Evolutionary conservation across 1,284 basidiomycete genomes (phyloP).

Genomic region (Ganoderma lingzhi): DNA sequence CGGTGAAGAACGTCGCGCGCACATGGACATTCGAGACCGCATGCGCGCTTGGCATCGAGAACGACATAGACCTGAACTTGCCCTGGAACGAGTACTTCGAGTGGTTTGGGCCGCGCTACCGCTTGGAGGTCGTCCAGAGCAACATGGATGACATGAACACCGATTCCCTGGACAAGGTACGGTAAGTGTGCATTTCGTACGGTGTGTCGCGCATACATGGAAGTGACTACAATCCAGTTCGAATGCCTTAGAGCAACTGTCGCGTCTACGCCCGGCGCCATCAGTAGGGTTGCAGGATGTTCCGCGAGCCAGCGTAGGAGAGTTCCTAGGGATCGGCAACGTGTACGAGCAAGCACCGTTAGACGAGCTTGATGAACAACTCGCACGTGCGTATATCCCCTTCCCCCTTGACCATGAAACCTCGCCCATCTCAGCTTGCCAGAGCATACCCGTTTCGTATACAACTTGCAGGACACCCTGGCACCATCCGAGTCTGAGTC

Average conservation of each 20-base stretch:
- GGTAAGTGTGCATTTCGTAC: constrained; percentile 53
- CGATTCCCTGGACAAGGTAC: constrained; percentile 82
- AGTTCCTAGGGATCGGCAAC: constrained; percentile 68
- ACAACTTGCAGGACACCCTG: constrained; percentile 60
- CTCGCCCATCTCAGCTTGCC: constrained; percentile 6
- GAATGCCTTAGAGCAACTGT: constrained; percentile 80
- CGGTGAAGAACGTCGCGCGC: constrained; percentile 93
- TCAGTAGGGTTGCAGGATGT: constrained; percentile 90
- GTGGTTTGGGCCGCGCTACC: constrained; percentile 97
- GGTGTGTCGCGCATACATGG: constrained; percentile 11
- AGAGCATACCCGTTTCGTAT: constrained; percentile 74
- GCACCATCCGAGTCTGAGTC: constrained; percentile 58
- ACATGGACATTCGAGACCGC: constrained; percentile 99
- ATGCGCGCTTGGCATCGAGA: constrained; percentile 87
- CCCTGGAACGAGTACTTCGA: constrained; percentile 98
- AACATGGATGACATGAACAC: constrained; percentile 97
- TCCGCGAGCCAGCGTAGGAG: constrained; percentile 71
- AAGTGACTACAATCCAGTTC: neutral
- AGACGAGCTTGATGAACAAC: constrained; percentile 69
- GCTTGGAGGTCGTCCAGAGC: constrained; percentile 89
- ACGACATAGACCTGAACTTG: constrained; percentile 81
- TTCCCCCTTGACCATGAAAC: neutral
- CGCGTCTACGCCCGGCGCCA: constrained; percentile 83
- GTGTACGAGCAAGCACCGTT: constrained; percentile 48
- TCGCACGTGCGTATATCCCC: constrained; percentile 65